Evolutionary conservation across 441 rosid genomes (phyloP), one percentile per base, ranked within the genome.

Genomic region (Populus hybrid): DNA sequence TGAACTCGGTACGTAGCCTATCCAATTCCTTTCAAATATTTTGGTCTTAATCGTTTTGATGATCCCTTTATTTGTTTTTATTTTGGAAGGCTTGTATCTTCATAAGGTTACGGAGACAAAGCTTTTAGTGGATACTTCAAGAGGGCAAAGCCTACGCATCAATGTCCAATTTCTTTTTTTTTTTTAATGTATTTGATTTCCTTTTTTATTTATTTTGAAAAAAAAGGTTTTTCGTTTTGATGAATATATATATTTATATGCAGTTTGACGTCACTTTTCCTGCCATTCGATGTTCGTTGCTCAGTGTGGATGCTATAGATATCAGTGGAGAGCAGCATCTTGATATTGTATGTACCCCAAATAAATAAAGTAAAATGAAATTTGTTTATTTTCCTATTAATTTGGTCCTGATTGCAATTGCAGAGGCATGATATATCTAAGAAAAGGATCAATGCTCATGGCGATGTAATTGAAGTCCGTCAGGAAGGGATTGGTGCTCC

Each of bases 261-360:
- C 97, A 96, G 97, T 96, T 96, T 77, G 99, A 96, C 77, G 84
- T 96, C 74, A 92, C 97, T 23, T 96, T 96, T 83, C 99, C 98
- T 79, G 92, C 92, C 77, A 75, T 96, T 78, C 93, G 97, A 40
- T 96, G 98, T 82, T 90, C 98, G 50, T 88, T 94, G 75, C 90
- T 94, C 76, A 94, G 94, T 83, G 83, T 94, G 71, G 98, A 96
- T 84, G 97, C 95, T 69, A 96, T 92, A 93, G 99, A 96, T 82
- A 92, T 94, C 83, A 92, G 98, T 76, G 99, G 99, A 73, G 98
- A 90, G 85, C 91, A 90, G 67, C 97, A 96, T 84, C 90, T 94
- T 80, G 97, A 96, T 80, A 91, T 96, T 69, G 99, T 96, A 82
- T 75, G 89, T 86, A 63, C 53, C 42, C 42, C 11, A 38, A 38